Evolutionary conservation across 2,329 filamentous ascomycete species (phyloP).

Genomic region (Zopfia rhizophila): DNA sequence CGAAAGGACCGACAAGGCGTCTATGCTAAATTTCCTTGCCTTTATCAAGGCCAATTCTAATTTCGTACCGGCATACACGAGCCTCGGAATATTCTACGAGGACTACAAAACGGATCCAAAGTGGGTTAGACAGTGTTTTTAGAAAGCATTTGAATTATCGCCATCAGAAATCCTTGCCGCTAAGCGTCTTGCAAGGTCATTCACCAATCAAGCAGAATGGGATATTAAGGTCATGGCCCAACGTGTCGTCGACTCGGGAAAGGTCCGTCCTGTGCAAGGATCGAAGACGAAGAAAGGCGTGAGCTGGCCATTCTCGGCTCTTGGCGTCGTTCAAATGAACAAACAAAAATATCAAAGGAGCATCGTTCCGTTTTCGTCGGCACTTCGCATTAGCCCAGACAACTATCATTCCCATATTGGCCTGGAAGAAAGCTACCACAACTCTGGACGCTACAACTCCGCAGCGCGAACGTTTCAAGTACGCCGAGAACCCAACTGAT

Average conservation of each 20-base stretch:
- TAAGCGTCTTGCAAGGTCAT: constrained; percentile 83
- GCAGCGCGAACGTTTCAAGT: constrained; percentile 87
- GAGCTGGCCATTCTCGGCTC: constrained; percentile 94
- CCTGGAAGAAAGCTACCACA: constrained; percentile 96
- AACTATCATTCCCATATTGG: constrained; percentile 98
- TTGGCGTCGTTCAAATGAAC: constrained; percentile 94
- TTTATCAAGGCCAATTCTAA: constrained; percentile 88
- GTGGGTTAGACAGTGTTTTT: constrained; percentile 89
- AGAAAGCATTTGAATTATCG: constrained; percentile 95
- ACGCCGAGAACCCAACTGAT: constrained; percentile 81
- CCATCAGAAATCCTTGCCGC: constrained; percentile 86
- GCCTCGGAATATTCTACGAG: constrained; percentile 87
- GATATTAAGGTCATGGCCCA: constrained; percentile 92
- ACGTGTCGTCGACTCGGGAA: constrained; percentile 91
- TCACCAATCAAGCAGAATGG: constrained; percentile 93
- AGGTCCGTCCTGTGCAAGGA: constrained; percentile 86
- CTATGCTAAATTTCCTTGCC: constrained; percentile 82
- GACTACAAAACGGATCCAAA: constrained; percentile 91
- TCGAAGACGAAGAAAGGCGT: constrained; percentile 93
- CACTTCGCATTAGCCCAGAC: constrained; percentile 81
- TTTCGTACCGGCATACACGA: constrained; percentile 90
- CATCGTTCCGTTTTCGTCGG: constrained; percentile 90
- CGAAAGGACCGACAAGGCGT: constrained; percentile 84
- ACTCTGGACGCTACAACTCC: constrained; percentile 92
- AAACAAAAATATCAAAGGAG: constrained; percentile 90